These are phyloP conservation scores for Suillus bovinus DNA, from an alignment of 768 basidiomycete genomes.

Conservation along the genomic window DNA sequence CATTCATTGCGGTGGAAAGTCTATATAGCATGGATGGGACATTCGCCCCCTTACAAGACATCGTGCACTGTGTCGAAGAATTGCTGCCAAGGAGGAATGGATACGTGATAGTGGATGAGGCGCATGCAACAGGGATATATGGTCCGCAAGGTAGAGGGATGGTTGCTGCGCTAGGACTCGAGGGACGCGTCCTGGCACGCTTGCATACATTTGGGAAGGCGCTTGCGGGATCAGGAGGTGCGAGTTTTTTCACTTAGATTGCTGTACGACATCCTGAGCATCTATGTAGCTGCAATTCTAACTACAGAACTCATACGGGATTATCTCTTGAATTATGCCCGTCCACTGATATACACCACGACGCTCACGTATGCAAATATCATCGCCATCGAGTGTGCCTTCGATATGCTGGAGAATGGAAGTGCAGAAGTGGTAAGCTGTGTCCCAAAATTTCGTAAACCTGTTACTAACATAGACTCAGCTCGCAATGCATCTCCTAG, in stretches of 20 bases:
- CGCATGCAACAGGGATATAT: constrained; percentile 91
- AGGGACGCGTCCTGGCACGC: constrained; percentile 69
- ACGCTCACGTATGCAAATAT: constrained; percentile 76
- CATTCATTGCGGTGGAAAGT: constrained; percentile 87
- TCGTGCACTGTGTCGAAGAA: constrained; percentile 63
- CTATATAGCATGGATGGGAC: constrained; percentile 98
- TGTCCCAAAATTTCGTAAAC: constrained; percentile 7
- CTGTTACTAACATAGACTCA: constrained; percentile 34
- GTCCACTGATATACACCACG: constrained; percentile 91
- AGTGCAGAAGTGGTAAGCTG: constrained; percentile 51
- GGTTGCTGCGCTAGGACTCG: constrained; percentile 68
- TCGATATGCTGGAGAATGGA: constrained; percentile 75
- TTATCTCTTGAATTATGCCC: constrained; percentile 90
- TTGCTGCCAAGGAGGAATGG: constrained; percentile 62
- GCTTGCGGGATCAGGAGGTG: constrained; percentile 82
- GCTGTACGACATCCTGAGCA: not conserved
- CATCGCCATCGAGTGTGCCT: constrained; percentile 72
- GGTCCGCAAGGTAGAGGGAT: constrained; percentile 77
- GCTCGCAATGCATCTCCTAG: constrained; percentile 27
- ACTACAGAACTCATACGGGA: constrained; percentile 71
- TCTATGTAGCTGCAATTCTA: constrained; percentile 66
- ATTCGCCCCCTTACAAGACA: constrained; percentile 68
- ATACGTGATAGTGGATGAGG: constrained; percentile 87
- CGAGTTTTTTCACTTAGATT: constrained; percentile 27
- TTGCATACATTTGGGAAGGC: constrained; percentile 95